Evolutionary conservation across 345 rosid genomes (phyloP).

Genomic region (Raphanus sativus): DNA sequence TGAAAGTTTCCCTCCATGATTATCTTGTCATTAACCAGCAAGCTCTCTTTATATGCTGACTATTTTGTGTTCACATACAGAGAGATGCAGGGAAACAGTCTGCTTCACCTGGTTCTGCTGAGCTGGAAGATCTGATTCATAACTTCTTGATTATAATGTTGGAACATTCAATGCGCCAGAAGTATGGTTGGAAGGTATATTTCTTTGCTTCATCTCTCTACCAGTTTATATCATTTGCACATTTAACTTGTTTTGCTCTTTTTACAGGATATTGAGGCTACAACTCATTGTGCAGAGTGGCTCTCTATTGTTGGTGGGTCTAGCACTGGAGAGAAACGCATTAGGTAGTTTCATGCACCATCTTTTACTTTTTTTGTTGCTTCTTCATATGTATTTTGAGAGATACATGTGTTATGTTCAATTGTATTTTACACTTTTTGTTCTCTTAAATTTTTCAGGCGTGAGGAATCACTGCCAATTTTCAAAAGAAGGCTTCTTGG

Average conservation of each 20-base stretch:
- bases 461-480: slow-evolving; percentile 90
- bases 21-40: background rate
- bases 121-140: slow-evolving; percentile 86
- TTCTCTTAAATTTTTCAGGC: slow-evolving; percentile 50
- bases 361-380: background rate
- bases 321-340: slow-evolving; percentile 91
- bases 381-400: slow-evolving; percentile 15
- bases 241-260: background rate
- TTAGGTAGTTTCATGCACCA: slow-evolving; percentile 51
- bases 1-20: slow-evolving; percentile 3
- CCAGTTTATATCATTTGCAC: background rate
- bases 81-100: slow-evolving; percentile 60
- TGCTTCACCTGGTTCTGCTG: slow-evolving; percentile 55
- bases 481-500: slow-evolving; percentile 95
- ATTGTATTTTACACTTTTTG: background rate
- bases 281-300: slow-evolving; percentile 99
- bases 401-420: slow-evolving; percentile 2
- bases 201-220: background rate
- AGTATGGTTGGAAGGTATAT: slow-evolving; percentile 97
- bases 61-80: slow-evolving; percentile 47
- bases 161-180: slow-evolving; percentile 98
- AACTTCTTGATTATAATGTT: slow-evolving; percentile 84
- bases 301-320: slow-evolving; percentile 96
- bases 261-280: slow-evolving; percentile 94
- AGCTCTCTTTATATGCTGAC: slow-evolving; percentile 18